These are phyloP conservation scores for Syzygium aromaticum DNA, from an alignment of 345 rosid species.

Conservation along the genomic window DNA sequence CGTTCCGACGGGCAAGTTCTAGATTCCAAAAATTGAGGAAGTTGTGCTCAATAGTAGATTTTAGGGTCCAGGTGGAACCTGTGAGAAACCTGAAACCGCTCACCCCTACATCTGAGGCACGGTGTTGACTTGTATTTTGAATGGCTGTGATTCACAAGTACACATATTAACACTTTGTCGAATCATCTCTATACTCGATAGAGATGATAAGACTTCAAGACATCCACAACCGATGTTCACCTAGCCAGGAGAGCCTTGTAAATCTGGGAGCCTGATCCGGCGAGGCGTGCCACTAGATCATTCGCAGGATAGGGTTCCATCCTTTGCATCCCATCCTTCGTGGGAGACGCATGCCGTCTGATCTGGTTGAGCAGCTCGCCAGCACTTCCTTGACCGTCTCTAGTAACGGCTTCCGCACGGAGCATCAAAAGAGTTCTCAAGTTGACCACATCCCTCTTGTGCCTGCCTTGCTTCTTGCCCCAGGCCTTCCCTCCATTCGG, in stretches of 20 bases:
- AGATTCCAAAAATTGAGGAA: no score
- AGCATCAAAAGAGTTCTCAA: slow-evolving; percentile 34
- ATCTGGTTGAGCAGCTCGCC: slow-evolving; percentile 29
- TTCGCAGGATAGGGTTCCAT: slow-evolving; percentile 26
- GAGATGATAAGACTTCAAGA: slow-evolving; percentile 38
- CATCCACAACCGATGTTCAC: slow-evolving; percentile 34
- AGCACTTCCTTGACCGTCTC: slow-evolving; percentile 26
- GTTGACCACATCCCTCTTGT: slow-evolving; percentile 34
- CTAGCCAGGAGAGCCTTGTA: slow-evolving; percentile 14
- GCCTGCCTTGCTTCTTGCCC: slow-evolving; percentile 23
- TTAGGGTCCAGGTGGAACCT: no score
- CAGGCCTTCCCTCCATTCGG: slow-evolving; percentile 20
- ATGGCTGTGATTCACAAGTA: no score
- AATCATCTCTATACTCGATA: no score
- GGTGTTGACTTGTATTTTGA: no score
- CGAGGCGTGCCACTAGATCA: slow-evolving; percentile 36
- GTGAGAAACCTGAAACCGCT: no score
- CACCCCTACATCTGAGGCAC: no score
- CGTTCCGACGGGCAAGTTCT: no score
- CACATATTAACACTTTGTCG: no score
- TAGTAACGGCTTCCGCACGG: slow-evolving; percentile 46
- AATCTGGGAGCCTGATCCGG: slow-evolving; percentile 34
- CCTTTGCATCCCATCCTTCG: slow-evolving; percentile 38
- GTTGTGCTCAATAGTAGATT: no score
- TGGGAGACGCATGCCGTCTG: slow-evolving; percentile 26